A percentile compares a stretch with the other conserved stretches of the same genome.
Evolutionary conservation across 805 yeast species (phyloP).

Genomic region (Lipomyces sp.): DNA sequence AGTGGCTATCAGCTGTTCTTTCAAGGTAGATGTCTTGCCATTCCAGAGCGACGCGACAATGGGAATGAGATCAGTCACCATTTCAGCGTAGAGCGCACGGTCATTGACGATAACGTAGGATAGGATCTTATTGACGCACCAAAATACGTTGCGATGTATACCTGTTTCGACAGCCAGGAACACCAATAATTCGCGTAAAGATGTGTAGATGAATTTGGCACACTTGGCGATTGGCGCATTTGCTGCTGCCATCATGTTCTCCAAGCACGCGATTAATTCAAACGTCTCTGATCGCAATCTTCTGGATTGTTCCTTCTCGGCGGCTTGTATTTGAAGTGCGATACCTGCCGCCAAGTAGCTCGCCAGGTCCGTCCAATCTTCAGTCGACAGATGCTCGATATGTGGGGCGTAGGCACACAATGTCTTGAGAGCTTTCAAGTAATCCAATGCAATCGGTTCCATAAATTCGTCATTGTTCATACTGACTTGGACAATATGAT

Average conservation of each 20-base stretch:
- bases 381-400: slow-evolving; percentile 35
- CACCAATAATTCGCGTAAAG: slow-evolving; percentile 18
- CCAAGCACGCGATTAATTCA: slow-evolving; percentile 43
- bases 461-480: slow-evolving; percentile 16
- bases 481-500: slow-evolving; percentile 25
- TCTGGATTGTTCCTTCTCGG: slow-evolving; percentile 10
- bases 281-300: slow-evolving; percentile 43
- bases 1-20: slow-evolving; percentile 25
- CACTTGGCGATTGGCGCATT: slow-evolving; percentile 12
- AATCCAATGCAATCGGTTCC: slow-evolving; percentile 33
- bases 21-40: slow-evolving; percentile 10
- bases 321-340: slow-evolving; percentile 8
- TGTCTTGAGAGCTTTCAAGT: slow-evolving; percentile 27
- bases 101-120: slow-evolving; percentile 8
- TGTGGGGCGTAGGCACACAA: slow-evolving; percentile 36
- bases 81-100: neutral
- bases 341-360: slow-evolving; percentile 15
- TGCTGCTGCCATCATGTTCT: slow-evolving; percentile 19
- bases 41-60: slow-evolving; percentile 22
- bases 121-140: slow-evolving; percentile 19
- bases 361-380: slow-evolving; percentile 24
- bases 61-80: slow-evolving; percentile 9
- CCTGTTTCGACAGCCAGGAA: slow-evolving; percentile 18
- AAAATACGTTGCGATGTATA: slow-evolving; percentile 18
- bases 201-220: neutral